A percentile compares a stretch with the other conserved stretches of the same genome.
Evolutionary conservation across 2,329 filamentous ascomycete species (phyloP).

Genomic region (Penicillium capsulatum): DNA sequence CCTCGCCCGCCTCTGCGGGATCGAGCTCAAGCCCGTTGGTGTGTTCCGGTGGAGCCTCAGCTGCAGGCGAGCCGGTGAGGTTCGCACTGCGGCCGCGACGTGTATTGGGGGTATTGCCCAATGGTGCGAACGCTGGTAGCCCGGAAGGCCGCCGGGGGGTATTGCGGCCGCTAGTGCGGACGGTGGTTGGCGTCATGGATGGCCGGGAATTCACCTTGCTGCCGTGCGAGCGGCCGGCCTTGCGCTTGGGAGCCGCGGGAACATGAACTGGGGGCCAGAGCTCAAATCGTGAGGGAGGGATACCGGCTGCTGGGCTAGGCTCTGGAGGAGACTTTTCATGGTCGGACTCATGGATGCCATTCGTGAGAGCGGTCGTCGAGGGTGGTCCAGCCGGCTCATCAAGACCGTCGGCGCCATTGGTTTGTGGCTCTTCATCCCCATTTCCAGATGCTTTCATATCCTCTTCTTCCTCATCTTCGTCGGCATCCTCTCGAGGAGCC

Average conservation of each 20-base stretch:
- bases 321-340: conserved; percentile 13
- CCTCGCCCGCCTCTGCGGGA: conserved; percentile 6
- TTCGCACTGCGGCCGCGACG: conserved; percentile 38
- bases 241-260: conserved; percentile 31
- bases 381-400: conserved; percentile 34
- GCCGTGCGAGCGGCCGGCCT: conserved; percentile 38
- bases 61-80: conserved; percentile 28
- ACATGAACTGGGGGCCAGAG: conserved; percentile 42
- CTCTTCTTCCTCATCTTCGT: conserved; percentile 32
- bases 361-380: conserved; percentile 31
- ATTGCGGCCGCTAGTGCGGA: conserved; percentile 34
- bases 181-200: conserved; percentile 31
- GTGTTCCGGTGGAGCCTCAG: conserved; percentile 21
- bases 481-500: conserved; percentile 69
- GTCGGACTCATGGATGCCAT: conserved; percentile 23
- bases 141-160: conserved; percentile 35
- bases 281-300: conserved; percentile 42
- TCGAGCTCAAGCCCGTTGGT: conserved; percentile 23
- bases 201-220: conserved; percentile 24
- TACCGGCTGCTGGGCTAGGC: conserved; percentile 32
- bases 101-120: conserved; percentile 21
- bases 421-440: conserved; percentile 6
- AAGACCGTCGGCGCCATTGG: conserved; percentile 21
- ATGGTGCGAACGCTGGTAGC: conserved; percentile 30
- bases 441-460: conserved; percentile 21